phyloP scores from a whole-genome alignment of 208 protist genomes.

The Trypanosoma cruzi region DNA sequence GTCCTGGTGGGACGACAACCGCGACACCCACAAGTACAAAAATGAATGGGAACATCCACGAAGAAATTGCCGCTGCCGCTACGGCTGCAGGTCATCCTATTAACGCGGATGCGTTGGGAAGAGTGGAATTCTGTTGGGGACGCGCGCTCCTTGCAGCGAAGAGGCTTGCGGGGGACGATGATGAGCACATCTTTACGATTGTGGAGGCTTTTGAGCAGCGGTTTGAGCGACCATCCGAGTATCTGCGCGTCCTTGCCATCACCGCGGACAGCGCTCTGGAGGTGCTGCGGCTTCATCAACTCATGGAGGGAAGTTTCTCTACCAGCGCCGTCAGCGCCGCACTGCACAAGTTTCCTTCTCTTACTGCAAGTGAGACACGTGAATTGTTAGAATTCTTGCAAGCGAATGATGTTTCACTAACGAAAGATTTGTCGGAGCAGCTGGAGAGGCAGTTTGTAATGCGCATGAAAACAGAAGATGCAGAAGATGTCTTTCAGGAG shows the following conservation, averaged over 20 bases:
- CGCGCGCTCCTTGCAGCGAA: slow-evolving; percentile 56
- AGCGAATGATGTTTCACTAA: slow-evolving; percentile 42
- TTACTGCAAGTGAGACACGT: slow-evolving; percentile 36
- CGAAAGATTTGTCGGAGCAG: slow-evolving; percentile 40
- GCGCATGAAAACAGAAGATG: slow-evolving; percentile 76
- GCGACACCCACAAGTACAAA: not conserved
- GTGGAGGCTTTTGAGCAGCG: slow-evolving; percentile 66
- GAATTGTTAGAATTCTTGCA: slow-evolving; percentile 51
- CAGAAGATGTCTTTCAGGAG: slow-evolving; percentile 58
- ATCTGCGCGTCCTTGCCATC: slow-evolving; percentile 49
- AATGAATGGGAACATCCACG: not conserved
- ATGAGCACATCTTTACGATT: slow-evolving; percentile 70
- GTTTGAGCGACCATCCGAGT: slow-evolving; percentile 64
- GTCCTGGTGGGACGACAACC: not conserved
- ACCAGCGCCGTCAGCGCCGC: slow-evolving; percentile 58
- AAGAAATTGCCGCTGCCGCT: too few relatives aligned
- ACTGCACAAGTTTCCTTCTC: slow-evolving; percentile 50
- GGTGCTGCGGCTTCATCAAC: slow-evolving; percentile 33
- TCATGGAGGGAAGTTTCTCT: slow-evolving; percentile 40
- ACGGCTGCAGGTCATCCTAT: too few relatives aligned
- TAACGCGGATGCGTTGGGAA: slow-evolving; percentile 7
- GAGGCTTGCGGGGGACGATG: slow-evolving; percentile 50
- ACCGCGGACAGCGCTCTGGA: slow-evolving; percentile 41
- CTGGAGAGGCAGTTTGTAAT: slow-evolving; percentile 67
- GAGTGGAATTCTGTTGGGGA: slow-evolving; percentile 64